These are phyloP conservation scores for Danielia reshetovae DNA, from an alignment of 805 yeast genomes.

Conservation along the genomic window DNA sequence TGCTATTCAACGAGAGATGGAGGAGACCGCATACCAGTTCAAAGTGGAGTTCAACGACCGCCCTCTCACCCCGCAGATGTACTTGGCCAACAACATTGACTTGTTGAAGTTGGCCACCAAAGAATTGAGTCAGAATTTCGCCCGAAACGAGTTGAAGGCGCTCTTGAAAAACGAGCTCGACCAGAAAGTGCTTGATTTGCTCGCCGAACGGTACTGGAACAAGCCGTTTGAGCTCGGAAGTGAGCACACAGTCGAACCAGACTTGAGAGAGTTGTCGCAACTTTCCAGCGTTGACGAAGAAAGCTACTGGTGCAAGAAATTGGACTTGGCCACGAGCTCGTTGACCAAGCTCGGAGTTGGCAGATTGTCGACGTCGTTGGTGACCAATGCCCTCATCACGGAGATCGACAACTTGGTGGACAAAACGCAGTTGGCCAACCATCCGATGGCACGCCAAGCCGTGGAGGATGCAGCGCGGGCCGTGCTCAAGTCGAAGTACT, in stretches of 20 bases:
- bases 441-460: constrained; percentile 79
- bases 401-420: constrained; percentile 75
- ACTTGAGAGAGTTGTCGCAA: constrained; percentile 52
- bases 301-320: constrained; percentile 79
- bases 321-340: constrained; percentile 79
- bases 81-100: constrained; percentile 88
- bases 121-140: constrained; percentile 78
- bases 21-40: constrained; percentile 87
- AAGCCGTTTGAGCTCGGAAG: constrained; percentile 37
- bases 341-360: constrained; percentile 94
- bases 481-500: constrained; percentile 74
- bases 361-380: constrained; percentile 75
- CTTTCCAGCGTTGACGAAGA: constrained; percentile 55
- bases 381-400: constrained; percentile 72
- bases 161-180: constrained; percentile 81
- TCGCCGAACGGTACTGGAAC: constrained; percentile 94
- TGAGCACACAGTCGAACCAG: constrained; percentile 36
- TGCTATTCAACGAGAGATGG: constrained; percentile 84
- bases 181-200: constrained; percentile 78
- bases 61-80: constrained; percentile 88
- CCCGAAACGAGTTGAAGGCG: constrained; percentile 75
- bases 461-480: constrained; percentile 81
- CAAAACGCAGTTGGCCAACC: constrained; percentile 72
- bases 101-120: constrained; percentile 79
- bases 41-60: constrained; percentile 97